Conservation (phyloP, 73 alveolate species). For the Tetrahymena malaccensis region DNA sequence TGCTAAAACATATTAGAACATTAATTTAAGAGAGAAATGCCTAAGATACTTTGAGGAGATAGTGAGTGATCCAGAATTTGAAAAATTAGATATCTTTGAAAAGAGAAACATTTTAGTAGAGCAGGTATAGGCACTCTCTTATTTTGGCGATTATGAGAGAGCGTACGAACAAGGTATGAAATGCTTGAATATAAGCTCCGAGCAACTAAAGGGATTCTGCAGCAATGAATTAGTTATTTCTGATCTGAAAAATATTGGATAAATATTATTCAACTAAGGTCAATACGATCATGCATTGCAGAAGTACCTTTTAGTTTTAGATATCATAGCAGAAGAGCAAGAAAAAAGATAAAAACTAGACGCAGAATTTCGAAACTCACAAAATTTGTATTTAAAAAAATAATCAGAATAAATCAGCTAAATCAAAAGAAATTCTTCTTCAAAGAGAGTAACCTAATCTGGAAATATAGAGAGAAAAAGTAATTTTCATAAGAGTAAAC, state of each 20-base stretch:
- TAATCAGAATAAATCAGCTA: neutral
- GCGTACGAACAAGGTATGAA: neutral
- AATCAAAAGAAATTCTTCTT: neutral
- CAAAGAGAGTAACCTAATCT: neutral
- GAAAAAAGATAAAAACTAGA: neutral
- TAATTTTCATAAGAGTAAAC: neutral
- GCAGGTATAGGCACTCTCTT: neutral
- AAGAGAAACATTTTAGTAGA: neutral
- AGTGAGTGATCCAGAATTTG: neutral
- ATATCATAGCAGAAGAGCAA: neutral
- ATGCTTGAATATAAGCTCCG: neutral
- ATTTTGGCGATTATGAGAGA: neutral
- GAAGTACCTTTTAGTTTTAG: neutral
- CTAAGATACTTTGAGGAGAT: neutral
- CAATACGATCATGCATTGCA: neutral
- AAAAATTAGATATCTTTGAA: neutral
- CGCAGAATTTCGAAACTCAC: neutral
- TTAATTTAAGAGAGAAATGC: neutral
- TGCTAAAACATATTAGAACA: neutral
- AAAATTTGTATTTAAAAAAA: neutral
- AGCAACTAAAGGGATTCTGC: neutral
- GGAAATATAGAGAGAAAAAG: neutral
- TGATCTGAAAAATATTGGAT: neutral
- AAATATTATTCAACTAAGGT: neutral
- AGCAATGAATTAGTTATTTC: neutral